phyloP scores from a whole-genome alignment of 305 asterid species.

The Fraxinus paxiana region DNA sequence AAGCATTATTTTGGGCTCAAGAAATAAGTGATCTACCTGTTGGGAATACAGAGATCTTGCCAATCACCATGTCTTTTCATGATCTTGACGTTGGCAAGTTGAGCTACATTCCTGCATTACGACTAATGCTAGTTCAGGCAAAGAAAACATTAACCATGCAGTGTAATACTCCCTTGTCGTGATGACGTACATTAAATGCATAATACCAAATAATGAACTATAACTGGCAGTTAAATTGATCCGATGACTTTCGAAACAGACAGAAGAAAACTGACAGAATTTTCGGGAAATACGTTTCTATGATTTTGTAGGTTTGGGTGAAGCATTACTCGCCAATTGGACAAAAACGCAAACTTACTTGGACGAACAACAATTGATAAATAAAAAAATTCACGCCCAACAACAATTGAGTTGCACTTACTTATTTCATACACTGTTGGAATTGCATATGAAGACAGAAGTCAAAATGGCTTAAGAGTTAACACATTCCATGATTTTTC shows the following conservation, averaged over 20 bases:
- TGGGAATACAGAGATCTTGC: constrained; percentile 62
- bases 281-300: neutral
- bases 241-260: neutral
- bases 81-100: constrained; percentile 72
- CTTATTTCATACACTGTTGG: neutral
- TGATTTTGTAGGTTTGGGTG: neutral
- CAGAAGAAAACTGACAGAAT: neutral
- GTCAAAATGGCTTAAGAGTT: neutral
- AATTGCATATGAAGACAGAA: neutral
- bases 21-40: constrained; percentile 40
- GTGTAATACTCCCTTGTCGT: neutral
- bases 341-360: constrained; percentile 34
- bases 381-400: neutral
- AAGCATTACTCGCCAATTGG: neutral
- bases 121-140: constrained; percentile 16
- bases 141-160: neutral
- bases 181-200: neutral
- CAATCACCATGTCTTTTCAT: constrained; percentile 73
- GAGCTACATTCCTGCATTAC: constrained; percentile 69
- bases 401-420: neutral
- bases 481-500: neutral
- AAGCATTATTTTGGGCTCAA: neutral
- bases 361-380: constrained; percentile 37
- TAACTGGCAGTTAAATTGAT: constrained; percentile 1
- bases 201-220: neutral